Base-by-base conservation (phyloP, 148 eudicot genomes). In the Chenopodium formosanum region DNA sequence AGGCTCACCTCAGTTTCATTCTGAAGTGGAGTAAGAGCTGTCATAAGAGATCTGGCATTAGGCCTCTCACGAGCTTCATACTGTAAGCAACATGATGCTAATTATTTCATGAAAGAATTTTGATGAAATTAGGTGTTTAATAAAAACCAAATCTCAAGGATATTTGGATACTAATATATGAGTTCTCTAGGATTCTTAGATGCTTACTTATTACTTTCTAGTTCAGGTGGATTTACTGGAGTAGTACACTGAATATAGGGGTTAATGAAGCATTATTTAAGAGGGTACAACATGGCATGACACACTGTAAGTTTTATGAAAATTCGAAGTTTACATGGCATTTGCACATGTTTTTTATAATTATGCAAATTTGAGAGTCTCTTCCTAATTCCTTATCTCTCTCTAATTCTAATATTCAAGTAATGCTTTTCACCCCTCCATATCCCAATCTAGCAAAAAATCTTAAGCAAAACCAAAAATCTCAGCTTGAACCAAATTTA, bases 1-100 rank as follows among this genome's bases (percentile, higher is more conserved):
- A 68, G 22, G 67, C 77, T 60, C 75, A 93, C 97, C 90, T 93
- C 90, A 34, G 91, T 87, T 89, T 93, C 91, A 78, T 91, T 93
- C 87, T 93, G 97, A 82, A 93, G 92, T 74, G 92, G 78, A 87
- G 88, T 70, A 50, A 93, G 91, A 46, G 94, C 88, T 64, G 86
- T 68, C 63, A 89, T 91, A 53, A 93, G 87, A 77, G 94, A 88
- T 82, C 82, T 92, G 64, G 91, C 86, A 83, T 91, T 92, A 75
- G 97, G 97, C 87, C 97, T 89, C 80, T 93, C 97, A 74, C 94
- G 94, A 80, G 92, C 85, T 88, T 93, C 97, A 89, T 88, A 89
- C 82, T 93, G 95, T 82, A 93, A 89, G 78, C 97, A 93, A 67
- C 95, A 91, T 77, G 97, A 90, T 79, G 97, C 95, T 82, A 93